Evolutionary conservation across 2,329 filamentous ascomycete genomes (phyloP).

Genomic region (Endoconidiophora laricicola): DNA sequence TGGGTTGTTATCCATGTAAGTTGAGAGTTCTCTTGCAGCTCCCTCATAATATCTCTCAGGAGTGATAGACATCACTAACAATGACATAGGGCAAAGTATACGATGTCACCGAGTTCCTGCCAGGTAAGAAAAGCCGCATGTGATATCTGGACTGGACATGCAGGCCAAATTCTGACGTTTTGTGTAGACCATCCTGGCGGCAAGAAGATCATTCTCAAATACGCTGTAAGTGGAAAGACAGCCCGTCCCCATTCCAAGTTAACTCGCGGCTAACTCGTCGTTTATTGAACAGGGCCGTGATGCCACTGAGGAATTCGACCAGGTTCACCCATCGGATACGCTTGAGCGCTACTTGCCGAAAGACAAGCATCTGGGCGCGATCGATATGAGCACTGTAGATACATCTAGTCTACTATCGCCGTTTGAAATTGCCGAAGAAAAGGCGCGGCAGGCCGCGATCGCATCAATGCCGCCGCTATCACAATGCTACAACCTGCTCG

Average conservation of each 20-base stretch:
- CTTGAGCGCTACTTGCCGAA: slow-evolving; percentile 68
- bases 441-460: slow-evolving; percentile 55
- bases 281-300: slow-evolving; percentile 51
- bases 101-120: slow-evolving; percentile 80
- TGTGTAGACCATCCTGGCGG: slow-evolving; percentile 67
- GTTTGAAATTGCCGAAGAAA: slow-evolving; percentile 43
- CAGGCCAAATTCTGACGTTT: background rate
- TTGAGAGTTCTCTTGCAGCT: background rate
- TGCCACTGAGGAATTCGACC: slow-evolving; percentile 80
- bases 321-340: slow-evolving; percentile 76
- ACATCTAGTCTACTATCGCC: slow-evolving; percentile 32
- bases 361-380: slow-evolving; percentile 75
- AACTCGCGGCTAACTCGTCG: background rate
- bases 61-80: background rate
- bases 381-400: slow-evolving; percentile 71
- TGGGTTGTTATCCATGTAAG: slow-evolving; percentile 76
- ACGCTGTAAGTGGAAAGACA: slow-evolving; percentile 39
- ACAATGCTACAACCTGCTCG: slow-evolving; percentile 84
- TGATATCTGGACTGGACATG: background rate
- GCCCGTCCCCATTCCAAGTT: background rate
- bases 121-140: slow-evolving; percentile 29
- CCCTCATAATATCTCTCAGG: too few species aligned
- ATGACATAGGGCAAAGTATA: slow-evolving; percentile 54
- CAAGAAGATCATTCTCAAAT: slow-evolving; percentile 87
- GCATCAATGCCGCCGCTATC: slow-evolving; percentile 61